These are phyloP conservation scores for Pichia sp. DNA, from an alignment of 1,139 yeast species.

Conservation along the genomic window DNA sequence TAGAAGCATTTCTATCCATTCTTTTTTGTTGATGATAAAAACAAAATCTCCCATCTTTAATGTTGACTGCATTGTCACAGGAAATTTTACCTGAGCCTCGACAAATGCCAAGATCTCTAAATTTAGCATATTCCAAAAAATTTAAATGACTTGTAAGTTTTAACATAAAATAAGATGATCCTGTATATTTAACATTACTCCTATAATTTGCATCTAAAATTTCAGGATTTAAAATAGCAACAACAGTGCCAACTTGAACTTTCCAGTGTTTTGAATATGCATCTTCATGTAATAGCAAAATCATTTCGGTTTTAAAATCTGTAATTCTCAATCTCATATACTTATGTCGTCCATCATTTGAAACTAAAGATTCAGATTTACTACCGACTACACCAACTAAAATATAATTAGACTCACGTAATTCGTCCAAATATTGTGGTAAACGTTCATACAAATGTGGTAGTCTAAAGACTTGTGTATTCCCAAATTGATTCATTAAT, in stretches of 20 bases:
- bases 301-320: constrained; percentile 59
- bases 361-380: constrained; percentile 50
- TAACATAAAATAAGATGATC: constrained; percentile 45
- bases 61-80: constrained; percentile 60
- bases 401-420: constrained; percentile 69
- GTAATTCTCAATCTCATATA: constrained; percentile 62
- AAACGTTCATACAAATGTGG: constrained; percentile 53
- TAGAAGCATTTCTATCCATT: constrained; percentile 46
- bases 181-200: neutral
- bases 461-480: constrained; percentile 48
- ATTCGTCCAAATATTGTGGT: constrained; percentile 67
- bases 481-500: constrained; percentile 34
- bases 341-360: constrained; percentile 41
- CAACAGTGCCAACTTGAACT: constrained; percentile 63
- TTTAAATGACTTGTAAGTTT: constrained; percentile 48
- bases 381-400: constrained; percentile 59
- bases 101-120: constrained; percentile 70
- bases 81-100: constrained; percentile 36
- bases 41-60: constrained; percentile 50
- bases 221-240: constrained; percentile 73
- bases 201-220: constrained; percentile 24
- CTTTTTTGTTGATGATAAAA: constrained; percentile 63
- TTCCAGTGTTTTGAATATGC: constrained; percentile 72
- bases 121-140: constrained; percentile 49
- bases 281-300: constrained; percentile 48